Evolutionary conservation across 2,329 filamentous ascomycete species (phyloP), one percentile per base, ranked within the genome.

Genomic region (Cercospora sojina): DNA sequence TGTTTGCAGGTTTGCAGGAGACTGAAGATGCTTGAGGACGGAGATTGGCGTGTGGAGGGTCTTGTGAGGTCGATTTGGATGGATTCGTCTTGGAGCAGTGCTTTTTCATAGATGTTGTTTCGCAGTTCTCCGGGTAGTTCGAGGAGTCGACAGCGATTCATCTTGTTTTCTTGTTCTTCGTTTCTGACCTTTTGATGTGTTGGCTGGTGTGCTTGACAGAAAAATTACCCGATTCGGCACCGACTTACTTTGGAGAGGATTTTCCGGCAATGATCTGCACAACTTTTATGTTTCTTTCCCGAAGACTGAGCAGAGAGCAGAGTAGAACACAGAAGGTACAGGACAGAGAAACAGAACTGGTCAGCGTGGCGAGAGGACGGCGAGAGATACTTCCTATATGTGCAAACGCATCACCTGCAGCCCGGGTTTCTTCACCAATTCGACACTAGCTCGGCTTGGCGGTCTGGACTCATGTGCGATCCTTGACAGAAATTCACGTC

Each of bases 1-100:
- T 62, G 60, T 25, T 32, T 53, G 31, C 60, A 62, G 47, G 49
- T 56, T 55, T 56, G 47, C 3, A 62, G 47, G 18, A 62, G 60
- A 20, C 23, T 43, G 41, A 62, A 53, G n/a, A 25, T 29, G 29
- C 6, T 35, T 25, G 16, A 13, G 25, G 59, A 13, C 9, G 41
- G 3, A 9, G 41, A 6, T 47, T 47, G 38, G 38, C 12, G 7
- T 35, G 23, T 13, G 38, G 35, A 31, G 3, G 43, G 41, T 8
- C 13, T 60, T 16, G 58, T 62, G 43, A 62, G 59, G 49, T 62
- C 43, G 59, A 62, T 41, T 23, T 35, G 25, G 41, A 62, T 32
- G 20, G 59, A n/a, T 23, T 35, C 43, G 13, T 16, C 7, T 43
- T 60, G 25, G 3, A 60, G 35, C 3, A 60, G 10, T 3, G 38